A percentile compares a stretch with the other conserved stretches of the same genome.
These are phyloP conservation scores for Malassezia slooffiae DNA, from an alignment of 1,284 basidiomycete genomes.

Conservation along the genomic window DNA sequence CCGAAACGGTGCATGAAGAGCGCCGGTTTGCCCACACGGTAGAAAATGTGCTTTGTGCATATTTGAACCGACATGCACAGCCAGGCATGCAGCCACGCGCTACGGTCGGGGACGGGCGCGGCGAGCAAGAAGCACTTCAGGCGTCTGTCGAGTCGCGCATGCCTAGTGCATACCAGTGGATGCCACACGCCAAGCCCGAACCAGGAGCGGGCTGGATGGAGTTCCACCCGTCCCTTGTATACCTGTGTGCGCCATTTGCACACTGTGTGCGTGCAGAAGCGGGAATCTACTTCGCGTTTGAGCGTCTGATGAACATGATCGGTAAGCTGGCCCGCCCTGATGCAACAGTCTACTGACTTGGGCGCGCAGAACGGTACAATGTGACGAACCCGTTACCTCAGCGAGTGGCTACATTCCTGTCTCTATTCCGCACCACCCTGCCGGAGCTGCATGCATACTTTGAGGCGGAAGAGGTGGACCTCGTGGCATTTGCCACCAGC, in stretches of 20 bases:
- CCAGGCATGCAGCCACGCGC: too few relatives aligned
- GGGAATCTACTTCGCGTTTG: slow-evolving; percentile 47
- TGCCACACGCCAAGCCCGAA: slow-evolving; percentile 16
- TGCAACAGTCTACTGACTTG: background rate
- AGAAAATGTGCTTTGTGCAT: slow-evolving; percentile 40
- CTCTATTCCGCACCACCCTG: slow-evolving; percentile 41
- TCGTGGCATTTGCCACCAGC: slow-evolving; percentile 36
- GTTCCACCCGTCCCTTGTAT: slow-evolving; percentile 43
- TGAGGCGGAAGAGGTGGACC: slow-evolving; percentile 46
- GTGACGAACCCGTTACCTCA: slow-evolving; percentile 25
- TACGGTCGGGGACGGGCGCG: too few relatives aligned
- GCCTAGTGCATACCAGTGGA: slow-evolving; percentile 32
- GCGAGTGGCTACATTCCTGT: slow-evolving; percentile 42
- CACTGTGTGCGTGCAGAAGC: slow-evolving; percentile 44
- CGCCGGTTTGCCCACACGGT: slow-evolving; percentile 33
- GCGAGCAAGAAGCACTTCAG: slow-evolving; percentile 2
- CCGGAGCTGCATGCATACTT: slow-evolving; percentile 47
- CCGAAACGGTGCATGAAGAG: slow-evolving; percentile 18
- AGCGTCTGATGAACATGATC: slow-evolving; percentile 39
- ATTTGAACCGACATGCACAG: slow-evolving; percentile 27
- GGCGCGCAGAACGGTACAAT: slow-evolving; percentile 22
- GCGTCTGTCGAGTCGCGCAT: slow-evolving; percentile 19
- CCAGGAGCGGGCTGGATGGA: slow-evolving; percentile 12
- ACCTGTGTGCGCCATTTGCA: slow-evolving; percentile 44
- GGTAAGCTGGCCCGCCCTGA: too few relatives aligned